Evolutionary conservation across 2,329 filamentous ascomycete genomes (phyloP).

Genomic region (Apiospora koreana): DNA sequence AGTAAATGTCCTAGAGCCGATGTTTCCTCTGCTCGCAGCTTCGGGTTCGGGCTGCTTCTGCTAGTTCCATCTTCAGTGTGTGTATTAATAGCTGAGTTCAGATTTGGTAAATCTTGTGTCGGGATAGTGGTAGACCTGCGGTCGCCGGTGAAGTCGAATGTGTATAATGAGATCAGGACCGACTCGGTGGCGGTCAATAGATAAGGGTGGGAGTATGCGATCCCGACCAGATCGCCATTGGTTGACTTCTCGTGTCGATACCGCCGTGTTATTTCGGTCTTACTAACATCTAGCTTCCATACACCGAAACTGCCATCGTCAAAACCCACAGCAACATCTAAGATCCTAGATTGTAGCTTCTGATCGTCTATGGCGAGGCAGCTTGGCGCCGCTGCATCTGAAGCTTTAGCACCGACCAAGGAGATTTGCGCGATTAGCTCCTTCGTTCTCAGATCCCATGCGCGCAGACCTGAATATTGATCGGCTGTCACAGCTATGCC

Average conservation of each 20-base stretch:
- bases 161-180: conserved; percentile 76
- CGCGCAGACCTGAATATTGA: conserved; percentile 66
- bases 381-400: conserved; percentile 46
- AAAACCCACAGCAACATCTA: conserved; percentile 71
- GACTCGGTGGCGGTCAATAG: conserved; percentile 75
- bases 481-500: conserved; percentile 80
- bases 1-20: conserved; percentile 13
- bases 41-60: background rate
- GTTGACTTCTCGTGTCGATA: conserved; percentile 64
- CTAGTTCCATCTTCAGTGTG: background rate
- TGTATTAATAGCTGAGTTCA: background rate
- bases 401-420: conserved; percentile 28
- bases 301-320: conserved; percentile 70
- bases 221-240: conserved; percentile 66
- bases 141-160: conserved; percentile 44
- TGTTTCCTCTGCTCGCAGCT: background rate
- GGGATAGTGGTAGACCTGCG: background rate
- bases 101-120: background rate
- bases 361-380: conserved; percentile 67
- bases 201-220: conserved; percentile 75
- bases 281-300: conserved; percentile 59
- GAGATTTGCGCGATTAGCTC: conserved; percentile 55
- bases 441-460: conserved; percentile 72
- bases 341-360: conserved; percentile 38
- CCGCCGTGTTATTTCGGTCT: conserved; percentile 44